Conservation (phyloP, 805 yeast genomes). For the Starmerella potacharoeniae region DNA sequence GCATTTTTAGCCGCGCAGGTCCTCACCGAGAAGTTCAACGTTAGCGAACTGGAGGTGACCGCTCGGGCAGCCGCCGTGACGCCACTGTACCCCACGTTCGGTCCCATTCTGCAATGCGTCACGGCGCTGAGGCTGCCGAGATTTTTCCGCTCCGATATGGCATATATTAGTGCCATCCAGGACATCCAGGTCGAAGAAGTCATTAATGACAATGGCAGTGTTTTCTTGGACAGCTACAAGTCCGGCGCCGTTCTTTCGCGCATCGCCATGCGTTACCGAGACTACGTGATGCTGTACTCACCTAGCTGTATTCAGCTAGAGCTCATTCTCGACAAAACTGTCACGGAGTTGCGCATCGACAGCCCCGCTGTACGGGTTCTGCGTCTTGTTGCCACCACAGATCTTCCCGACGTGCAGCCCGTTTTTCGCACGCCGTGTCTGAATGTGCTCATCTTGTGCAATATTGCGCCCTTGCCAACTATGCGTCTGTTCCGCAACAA, state of each 20-base stretch:
- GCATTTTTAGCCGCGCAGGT: constrained; percentile 7
- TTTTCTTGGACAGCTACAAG: background rate
- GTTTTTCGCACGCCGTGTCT: constrained; percentile 14
- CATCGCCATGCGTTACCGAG: constrained; percentile 4
- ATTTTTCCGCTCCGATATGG: constrained; percentile 4
- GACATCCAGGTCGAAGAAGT: constrained; percentile 6
- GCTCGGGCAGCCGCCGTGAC: constrained; percentile 9
- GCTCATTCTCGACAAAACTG: constrained; percentile 4
- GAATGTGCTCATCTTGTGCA: constrained; percentile 16
- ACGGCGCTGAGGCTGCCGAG: constrained; percentile 7
- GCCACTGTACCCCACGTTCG: background rate
- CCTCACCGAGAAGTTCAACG: constrained; percentile 4
- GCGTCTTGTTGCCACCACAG: constrained; percentile 13
- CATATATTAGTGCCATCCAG: constrained; percentile 1
- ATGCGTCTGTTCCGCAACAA: constrained; percentile 4
- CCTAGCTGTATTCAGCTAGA: constrained; percentile 15
- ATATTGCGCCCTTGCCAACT: constrained; percentile 14
- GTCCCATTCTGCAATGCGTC: constrained; percentile 1
- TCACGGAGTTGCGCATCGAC: constrained; percentile 1
- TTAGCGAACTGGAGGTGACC: background rate
- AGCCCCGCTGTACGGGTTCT: constrained; percentile 13
- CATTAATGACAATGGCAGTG: constrained; percentile 7
- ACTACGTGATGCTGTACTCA: constrained; percentile 9
- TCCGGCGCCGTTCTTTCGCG: background rate
- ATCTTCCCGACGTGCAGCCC: constrained; percentile 12